Evolutionary conservation across 176 grass and related monocot genomes (phyloP).

Genomic region (Carex myosuroides): DNA sequence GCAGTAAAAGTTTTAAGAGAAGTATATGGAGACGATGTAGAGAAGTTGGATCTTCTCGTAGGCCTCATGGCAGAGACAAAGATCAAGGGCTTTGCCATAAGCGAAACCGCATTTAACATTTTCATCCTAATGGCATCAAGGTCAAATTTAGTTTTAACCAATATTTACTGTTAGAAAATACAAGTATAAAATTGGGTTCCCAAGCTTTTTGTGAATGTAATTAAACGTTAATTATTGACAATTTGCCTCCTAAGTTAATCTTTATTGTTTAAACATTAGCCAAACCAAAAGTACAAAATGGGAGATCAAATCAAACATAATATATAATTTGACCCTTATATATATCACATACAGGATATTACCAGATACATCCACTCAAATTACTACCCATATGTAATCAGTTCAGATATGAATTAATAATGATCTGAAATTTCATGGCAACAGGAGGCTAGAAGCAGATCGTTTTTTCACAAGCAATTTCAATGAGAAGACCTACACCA

Average conservation of each 20-base stretch:
- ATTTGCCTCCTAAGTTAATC: neutral
- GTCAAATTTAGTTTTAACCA: conserved; percentile 31
- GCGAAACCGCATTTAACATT: conserved; percentile 59
- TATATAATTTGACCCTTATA: neutral
- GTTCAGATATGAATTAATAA: neutral
- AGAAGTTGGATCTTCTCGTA: conserved; percentile 61
- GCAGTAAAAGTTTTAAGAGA: conserved; percentile 26
- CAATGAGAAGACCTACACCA: conserved; percentile 55
- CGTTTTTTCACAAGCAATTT: conserved; percentile 54
- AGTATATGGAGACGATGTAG: conserved; percentile 49
- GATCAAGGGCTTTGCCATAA: conserved; percentile 59
- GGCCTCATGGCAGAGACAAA: conserved; percentile 67
- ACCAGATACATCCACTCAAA: neutral
- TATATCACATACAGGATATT: neutral
- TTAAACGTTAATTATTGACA: conserved; percentile 8
- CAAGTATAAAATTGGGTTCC: neutral
- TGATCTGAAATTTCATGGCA: neutral
- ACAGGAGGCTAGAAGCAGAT: conserved; percentile 56
- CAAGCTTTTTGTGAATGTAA: conserved; percentile 7
- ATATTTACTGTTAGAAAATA: conserved; percentile 18
- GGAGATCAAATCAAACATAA: neutral
- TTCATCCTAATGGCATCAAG: conserved; percentile 55
- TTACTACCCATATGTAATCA: conserved; percentile 2
- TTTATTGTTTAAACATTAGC: neutral
- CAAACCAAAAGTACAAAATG: neutral